phyloP scores from a whole-genome alignment of 2,329 filamentous ascomycete genomes.

The Aspergillus transmontanensis region DNA sequence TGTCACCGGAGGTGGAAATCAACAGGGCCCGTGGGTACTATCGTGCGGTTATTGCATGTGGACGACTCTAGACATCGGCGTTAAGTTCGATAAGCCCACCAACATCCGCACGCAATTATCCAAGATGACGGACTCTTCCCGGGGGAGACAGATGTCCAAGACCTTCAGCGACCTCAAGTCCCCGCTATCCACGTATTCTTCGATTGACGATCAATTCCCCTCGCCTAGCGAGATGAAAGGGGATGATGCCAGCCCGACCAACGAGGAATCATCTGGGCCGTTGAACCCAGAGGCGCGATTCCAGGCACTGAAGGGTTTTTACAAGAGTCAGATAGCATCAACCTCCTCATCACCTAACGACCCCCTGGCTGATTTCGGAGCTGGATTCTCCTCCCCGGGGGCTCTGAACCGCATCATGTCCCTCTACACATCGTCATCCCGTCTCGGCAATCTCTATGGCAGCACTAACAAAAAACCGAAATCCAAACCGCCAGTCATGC shows the following conservation, averaged over 20 bases:
- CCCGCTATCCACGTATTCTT: conserved; percentile 38
- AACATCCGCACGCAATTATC: conserved; percentile 81
- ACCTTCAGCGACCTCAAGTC: conserved; percentile 42
- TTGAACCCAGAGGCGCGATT: conserved; percentile 72
- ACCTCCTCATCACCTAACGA: conserved; percentile 57
- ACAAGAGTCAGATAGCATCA: conserved; percentile 74
- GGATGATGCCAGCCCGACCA: conserved; percentile 30
- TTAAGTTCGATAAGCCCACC: conserved; percentile 86
- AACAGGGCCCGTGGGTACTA: conserved; percentile 70
- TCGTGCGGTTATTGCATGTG: conserved; percentile 91
- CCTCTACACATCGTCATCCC: conserved; percentile 67
- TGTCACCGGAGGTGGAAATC: conserved; percentile 42
- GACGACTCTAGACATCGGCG: conserved; percentile 84
- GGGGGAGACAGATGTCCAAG: conserved; percentile 42
- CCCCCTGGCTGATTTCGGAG: conserved; percentile 49
- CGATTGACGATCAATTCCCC: conserved; percentile 35
- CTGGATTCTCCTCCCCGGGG: conserved; percentile 70
- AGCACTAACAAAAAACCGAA: conserved; percentile 63
- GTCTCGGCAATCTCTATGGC: conserved; percentile 57
- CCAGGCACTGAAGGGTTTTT: conserved; percentile 74
- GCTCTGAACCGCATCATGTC: conserved; percentile 89
- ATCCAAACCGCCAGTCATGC: conserved; percentile 71
- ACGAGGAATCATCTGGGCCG: conserved; percentile 36
- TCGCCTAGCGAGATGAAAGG: conserved; percentile 29
- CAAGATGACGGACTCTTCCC: conserved; percentile 61